phyloP scores from a whole-genome alignment of 305 asterid genomes.

The Nicotiana rustica region DNA sequence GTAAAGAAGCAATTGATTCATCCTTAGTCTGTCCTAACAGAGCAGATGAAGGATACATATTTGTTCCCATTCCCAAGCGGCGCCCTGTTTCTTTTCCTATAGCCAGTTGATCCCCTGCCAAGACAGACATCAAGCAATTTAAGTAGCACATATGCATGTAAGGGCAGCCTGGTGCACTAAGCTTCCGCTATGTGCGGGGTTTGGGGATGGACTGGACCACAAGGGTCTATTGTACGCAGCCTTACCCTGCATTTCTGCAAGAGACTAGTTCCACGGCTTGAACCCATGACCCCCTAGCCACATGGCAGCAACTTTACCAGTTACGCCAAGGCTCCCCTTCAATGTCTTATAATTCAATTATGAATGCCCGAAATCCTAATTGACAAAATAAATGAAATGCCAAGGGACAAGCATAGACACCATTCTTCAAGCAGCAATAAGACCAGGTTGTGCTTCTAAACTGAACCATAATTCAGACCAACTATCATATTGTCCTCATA shows the following conservation, averaged over 20 bases:
- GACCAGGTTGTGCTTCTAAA: not conserved
- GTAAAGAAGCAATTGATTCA: conserved; percentile 90
- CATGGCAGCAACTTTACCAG: too few species aligned
- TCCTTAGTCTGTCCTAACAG: conserved; percentile 93
- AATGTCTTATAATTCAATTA: not conserved
- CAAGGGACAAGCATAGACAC: not conserved
- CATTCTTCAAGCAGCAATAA: not conserved
- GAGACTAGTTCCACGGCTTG: too few species aligned
- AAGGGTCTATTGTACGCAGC: too few species aligned
- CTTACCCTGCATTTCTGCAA: too few species aligned
- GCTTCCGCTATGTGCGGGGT: too few species aligned
- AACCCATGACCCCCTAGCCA: too few species aligned
- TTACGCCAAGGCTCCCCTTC: too few species aligned
- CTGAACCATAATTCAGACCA: not conserved
- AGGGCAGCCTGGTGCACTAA: too few species aligned
- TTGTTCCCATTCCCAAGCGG: conserved; percentile 96
- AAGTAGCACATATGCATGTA: conserved; percentile 5
- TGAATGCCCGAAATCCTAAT: not conserved
- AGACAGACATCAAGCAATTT: conserved; percentile 17
- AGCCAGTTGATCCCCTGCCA: conserved; percentile 93
- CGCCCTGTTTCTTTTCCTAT: conserved; percentile 98
- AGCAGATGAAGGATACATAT: conserved; percentile 98
- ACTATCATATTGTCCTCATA: not conserved
- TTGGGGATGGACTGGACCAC: too few species aligned
- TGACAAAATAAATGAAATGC: not conserved